Percentiles rank a stretch among this genome's conserved stretches.
Evolutionary conservation across 2,329 filamentous ascomycete species (phyloP).

Genomic region (Diaporthe ilicicola): DNA sequence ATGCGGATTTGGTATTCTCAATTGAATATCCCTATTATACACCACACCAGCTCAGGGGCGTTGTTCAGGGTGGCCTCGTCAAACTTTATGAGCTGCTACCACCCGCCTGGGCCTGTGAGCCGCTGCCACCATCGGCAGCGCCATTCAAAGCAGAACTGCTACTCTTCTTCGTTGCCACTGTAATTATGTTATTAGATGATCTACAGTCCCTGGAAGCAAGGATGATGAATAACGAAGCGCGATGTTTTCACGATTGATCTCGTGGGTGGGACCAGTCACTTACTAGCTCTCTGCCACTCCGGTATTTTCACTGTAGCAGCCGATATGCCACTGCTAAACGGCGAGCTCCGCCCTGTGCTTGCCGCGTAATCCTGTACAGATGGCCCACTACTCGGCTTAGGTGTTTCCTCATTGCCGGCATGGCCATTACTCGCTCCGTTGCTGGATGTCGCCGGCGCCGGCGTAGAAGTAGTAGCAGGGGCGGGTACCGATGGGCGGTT

Average conservation of each 20-base stretch:
- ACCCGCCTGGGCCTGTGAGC: constrained; percentile 30
- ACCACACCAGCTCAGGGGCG: neutral
- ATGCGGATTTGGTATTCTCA: neutral
- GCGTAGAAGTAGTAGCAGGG: constrained; percentile 38
- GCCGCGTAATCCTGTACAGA: constrained; percentile 44
- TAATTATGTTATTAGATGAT: neutral
- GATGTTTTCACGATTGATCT: neutral
- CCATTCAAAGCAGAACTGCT: constrained; percentile 33
- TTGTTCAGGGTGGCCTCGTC: neutral
- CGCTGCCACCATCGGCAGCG: constrained; percentile 26
- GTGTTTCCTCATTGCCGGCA: constrained; percentile 40
- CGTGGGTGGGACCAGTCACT: neutral
- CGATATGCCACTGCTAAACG: constrained; percentile 59
- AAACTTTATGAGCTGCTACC: constrained; percentile 26
- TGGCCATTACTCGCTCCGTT: constrained; percentile 38
- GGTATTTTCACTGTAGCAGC: constrained; percentile 74
- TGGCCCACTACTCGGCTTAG: constrained; percentile 41
- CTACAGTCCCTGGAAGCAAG: neutral
- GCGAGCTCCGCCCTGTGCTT: constrained; percentile 48
- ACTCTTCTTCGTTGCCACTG: constrained; percentile 59
- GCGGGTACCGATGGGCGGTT: constrained; percentile 38
- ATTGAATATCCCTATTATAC: neutral
- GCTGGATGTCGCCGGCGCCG: constrained; percentile 37
- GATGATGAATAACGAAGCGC: neutral
- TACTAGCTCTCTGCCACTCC: constrained; percentile 77